Evolutionary conservation across 306 rosid species (phyloP), one percentile per base, ranked within the genome.

Genomic region (Fagus crenata): DNA sequence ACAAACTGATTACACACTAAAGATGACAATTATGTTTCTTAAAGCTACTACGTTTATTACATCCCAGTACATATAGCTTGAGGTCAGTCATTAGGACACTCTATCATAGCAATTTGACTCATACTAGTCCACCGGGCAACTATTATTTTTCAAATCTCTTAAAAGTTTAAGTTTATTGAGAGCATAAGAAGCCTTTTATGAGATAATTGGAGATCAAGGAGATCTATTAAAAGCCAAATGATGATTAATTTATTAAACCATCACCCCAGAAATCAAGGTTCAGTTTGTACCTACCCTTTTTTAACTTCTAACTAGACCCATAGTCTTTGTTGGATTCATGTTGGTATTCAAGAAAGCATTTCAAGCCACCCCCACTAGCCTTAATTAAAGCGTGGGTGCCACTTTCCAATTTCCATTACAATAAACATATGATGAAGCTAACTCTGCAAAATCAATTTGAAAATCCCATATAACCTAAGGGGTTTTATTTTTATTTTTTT

Each of bases 191-290:
- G 70, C 53, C 69, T 77, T 73, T 82, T 37, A 54, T 78, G 59
- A 65, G 77, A 81, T 77, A 72, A 81, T 35, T 32, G 65, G 78
- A 77, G 61, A 78, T 73, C 72, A 77, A 74, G 71, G 78, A 75
- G 70, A 82, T 83, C 77, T 43, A 78, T 81, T 37, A 81, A 85
- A 89, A 83, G 82, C 78, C 82, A 73, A 84, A 89, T 76, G 86
- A 83, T 91, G 85, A 59, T 77, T 85, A 60, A 43, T 81, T 84
- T 75, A 87, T 80, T 78, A 86, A 81, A 81, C 78, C 75, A 78
- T 84, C 88, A 75, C 67, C 89, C 89, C 93, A 87, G 87, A 91
- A 91, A 89, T 88, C 84, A 89, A 85, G 92, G 96, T 85, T 86
- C 79, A 49, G 49, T 85, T 88, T 83, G 68, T 39, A 79, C 82